Base-by-base conservation (phyloP, 495 filamentous ascomycete species). In the Margaritispora aquatica region DNA sequence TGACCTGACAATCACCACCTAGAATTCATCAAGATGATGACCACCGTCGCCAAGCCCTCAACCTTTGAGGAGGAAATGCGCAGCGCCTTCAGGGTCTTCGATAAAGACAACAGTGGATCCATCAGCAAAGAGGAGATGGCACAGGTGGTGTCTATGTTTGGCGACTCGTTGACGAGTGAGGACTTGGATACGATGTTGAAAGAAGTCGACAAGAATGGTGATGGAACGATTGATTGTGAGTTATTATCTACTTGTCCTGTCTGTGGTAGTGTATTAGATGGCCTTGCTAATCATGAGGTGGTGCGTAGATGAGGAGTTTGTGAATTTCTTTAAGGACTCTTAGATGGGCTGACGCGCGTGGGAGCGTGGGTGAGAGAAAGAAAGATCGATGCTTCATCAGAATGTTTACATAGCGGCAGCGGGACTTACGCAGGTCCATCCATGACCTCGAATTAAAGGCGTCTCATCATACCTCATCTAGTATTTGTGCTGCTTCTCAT, bases 11-110 rank as follows among this genome's bases (percentile, higher is more conserved):
- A 41, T 29, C 23, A 0, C 11, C 59, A n/a, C n/a, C n/a, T n/a
- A 76, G 77, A 78, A 54, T 80, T 80, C 67, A 65, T 75, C 23
- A 69, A 68, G 22, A 74, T 80, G 65, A 78, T 80, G 77, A 70
- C 75, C 7, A 64, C 63, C 54, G 64, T 66, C 17, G 69, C 72
- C 34, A 69, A 68, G 57, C 69, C 71, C 27, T 65, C 68, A 26
- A 73, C 78, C 55, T 68, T 73, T 34, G 75, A 78, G 51, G 68
- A 73, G 59, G 77, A 80, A 59, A 70, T 80, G 19, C 55, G 71
- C 48, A 70, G 69, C 48, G 77, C 77, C 19, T 78, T 78, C 69
- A 67, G 69, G 54, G 75, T 78, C 44, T 80, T 80, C 60, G 77
- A 80, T 62, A 72, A 74, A 61, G 77, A 80, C 59, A 66, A 66